Percentiles rank a stretch among this genome's conserved stretches.
phyloP scores from a whole-genome alignment of 257 asterid genomes.

The Penstemon newberryi region DNA sequence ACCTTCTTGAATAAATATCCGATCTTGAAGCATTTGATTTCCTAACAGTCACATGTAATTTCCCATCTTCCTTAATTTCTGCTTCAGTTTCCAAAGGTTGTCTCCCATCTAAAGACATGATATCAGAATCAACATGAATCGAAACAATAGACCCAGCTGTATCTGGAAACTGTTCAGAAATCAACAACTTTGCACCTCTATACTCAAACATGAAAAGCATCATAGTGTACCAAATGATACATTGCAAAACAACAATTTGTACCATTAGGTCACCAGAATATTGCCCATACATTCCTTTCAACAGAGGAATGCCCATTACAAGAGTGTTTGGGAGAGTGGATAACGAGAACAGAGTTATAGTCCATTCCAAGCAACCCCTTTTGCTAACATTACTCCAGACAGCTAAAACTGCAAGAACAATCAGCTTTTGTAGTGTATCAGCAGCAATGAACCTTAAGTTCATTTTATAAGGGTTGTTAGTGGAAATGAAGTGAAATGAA shows the following conservation, averaged over 20 bases:
- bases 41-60: constrained; percentile 65
- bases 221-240: constrained; percentile 76
- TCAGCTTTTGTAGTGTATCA: constrained; percentile 64
- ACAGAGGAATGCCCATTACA: constrained; percentile 71
- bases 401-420: constrained; percentile 50
- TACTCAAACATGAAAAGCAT: constrained; percentile 78
- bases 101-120: constrained; percentile 67
- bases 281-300: constrained; percentile 68
- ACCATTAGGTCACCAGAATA: constrained; percentile 66
- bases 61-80: constrained; percentile 64
- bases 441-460: constrained; percentile 66
- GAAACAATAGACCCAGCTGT: constrained; percentile 73
- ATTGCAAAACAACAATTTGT: constrained; percentile 68
- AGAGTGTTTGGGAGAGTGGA: constrained; percentile 74
- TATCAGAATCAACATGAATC: constrained; percentile 75
- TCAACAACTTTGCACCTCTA: constrained; percentile 62
- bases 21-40: constrained; percentile 71
- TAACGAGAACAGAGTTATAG: constrained; percentile 60
- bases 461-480: constrained; percentile 63
- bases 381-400: constrained; percentile 53
- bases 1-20: constrained; percentile 59
- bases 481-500: constrained; percentile 67
- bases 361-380: constrained; percentile 66
- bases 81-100: constrained; percentile 64
- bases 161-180: constrained; percentile 70